A percentile compares a stretch with the other conserved stretches of the same genome.
Conservation (phyloP, 78 protist species). For the Dictyostelium citrinum region DNA sequence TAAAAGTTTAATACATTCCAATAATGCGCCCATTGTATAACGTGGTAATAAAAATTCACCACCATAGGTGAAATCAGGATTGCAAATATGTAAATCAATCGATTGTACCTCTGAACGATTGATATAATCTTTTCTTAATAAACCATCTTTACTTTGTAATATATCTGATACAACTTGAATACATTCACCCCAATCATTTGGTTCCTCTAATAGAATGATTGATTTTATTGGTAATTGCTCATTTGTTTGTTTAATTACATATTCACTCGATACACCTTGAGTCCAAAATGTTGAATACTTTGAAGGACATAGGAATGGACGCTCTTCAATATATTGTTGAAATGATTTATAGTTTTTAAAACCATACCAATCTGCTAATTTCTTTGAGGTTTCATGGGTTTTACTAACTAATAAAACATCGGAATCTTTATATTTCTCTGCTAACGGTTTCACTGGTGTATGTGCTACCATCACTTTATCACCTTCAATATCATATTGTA, state of each 20-base stretch:
- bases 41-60: constrained; percentile 63
- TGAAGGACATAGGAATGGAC: constrained; percentile 38
- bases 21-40: constrained; percentile 73
- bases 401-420: constrained; percentile 12
- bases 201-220: constrained; percentile 50
- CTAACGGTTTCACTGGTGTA: constrained; percentile 62
- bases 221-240: neutral
- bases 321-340: constrained; percentile 35
- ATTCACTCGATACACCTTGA: neutral
- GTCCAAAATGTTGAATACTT: constrained; percentile 62
- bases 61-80: constrained; percentile 65
- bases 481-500: neutral
- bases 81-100: constrained; percentile 48
- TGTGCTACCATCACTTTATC: constrained; percentile 59
- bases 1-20: constrained; percentile 2
- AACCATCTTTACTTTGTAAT: constrained; percentile 29
- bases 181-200: constrained; percentile 68
- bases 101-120: neutral
- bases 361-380: constrained; percentile 41
- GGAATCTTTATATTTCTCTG: constrained; percentile 1
- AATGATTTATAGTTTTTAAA: constrained; percentile 28
- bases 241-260: neutral
- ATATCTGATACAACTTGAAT: constrained; percentile 35
- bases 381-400: neutral
- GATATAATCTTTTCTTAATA: neutral